Evolutionary conservation across 2,329 filamentous ascomycete species (phyloP).

Genomic region (Pseudogymnoascus sp.): DNA sequence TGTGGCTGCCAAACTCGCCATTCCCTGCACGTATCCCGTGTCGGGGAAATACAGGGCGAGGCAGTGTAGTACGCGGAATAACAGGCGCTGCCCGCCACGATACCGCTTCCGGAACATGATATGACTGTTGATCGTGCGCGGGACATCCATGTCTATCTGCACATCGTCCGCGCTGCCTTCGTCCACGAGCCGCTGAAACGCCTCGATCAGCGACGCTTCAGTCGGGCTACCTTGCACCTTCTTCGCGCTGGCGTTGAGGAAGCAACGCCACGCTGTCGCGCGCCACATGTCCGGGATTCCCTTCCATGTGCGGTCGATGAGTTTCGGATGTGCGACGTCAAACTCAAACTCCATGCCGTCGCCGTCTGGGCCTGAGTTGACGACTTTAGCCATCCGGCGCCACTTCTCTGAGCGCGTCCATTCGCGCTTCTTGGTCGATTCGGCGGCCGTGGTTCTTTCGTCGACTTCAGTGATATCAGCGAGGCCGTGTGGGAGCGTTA

Average conservation of each 20-base stretch:
- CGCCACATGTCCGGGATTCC: slow-evolving; percentile 96
- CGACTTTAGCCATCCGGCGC: slow-evolving; percentile 55
- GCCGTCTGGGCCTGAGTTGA: slow-evolving; percentile 32
- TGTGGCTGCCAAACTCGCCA: slow-evolving; percentile 88
- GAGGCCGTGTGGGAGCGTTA: slow-evolving; percentile 49
- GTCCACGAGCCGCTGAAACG: slow-evolving; percentile 65
- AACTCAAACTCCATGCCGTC: slow-evolving; percentile 65
- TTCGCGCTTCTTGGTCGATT: slow-evolving; percentile 54
- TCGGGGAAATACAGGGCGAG: slow-evolving; percentile 85
- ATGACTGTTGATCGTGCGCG: slow-evolving; percentile 85
- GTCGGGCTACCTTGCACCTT: slow-evolving; percentile 47
- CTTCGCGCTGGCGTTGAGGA: slow-evolving; percentile 69
- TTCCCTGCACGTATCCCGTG: slow-evolving; percentile 94
- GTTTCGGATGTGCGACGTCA: slow-evolving; percentile 70
- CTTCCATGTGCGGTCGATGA: slow-evolving; percentile 92
- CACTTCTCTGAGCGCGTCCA: slow-evolving; percentile 56
- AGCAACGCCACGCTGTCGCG: slow-evolving; percentile 87
- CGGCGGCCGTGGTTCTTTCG: slow-evolving; percentile 42
- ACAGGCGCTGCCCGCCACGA: slow-evolving; percentile 77
- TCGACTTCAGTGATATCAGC: slow-evolving; percentile 48
- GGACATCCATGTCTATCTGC: slow-evolving; percentile 95
- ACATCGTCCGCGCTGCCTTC: slow-evolving; percentile 79
- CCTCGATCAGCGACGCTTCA: slow-evolving; percentile 62
- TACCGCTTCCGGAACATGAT: slow-evolving; percentile 96
- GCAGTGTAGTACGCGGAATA: slow-evolving; percentile 88